Evolutionary conservation across 148 eudicot species (phyloP).

Genomic region (Amaranthus hypochondriacus): DNA sequence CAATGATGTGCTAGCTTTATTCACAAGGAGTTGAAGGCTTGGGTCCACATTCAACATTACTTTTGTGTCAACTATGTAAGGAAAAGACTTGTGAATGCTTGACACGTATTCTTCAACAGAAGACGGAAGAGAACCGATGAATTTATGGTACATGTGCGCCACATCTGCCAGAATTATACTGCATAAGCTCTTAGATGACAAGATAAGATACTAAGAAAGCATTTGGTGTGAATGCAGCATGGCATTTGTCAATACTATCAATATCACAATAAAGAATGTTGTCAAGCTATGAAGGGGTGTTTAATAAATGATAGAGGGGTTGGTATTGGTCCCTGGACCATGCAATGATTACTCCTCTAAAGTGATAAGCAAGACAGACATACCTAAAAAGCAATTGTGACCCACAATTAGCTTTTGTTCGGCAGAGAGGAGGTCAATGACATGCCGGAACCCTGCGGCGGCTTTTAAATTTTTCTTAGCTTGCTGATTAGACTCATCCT

Average conservation of each 20-base stretch:
- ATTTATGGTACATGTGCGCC: constrained; percentile 79
- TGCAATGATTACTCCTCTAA: background rate
- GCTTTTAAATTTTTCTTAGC: constrained; percentile 57
- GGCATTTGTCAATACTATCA: background rate
- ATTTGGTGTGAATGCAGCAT: background rate
- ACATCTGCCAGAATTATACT: constrained; percentile 50
- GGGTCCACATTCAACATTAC: constrained; percentile 54
- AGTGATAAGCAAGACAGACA: constrained; percentile 12
- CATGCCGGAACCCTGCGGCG: constrained; percentile 85
- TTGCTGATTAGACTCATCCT: constrained; percentile 39
- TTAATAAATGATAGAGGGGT: background rate
- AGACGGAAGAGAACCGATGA: constrained; percentile 78
- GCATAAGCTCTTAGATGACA: constrained; percentile 9
- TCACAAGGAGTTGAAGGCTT: constrained; percentile 47
- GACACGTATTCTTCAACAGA: constrained; percentile 63
- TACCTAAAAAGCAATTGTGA: constrained; percentile 98
- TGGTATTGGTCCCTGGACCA: background rate
- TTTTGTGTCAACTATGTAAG: constrained; percentile 77
- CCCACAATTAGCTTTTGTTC: constrained; percentile 93
- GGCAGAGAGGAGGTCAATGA: constrained; percentile 77
- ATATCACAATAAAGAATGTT: background rate
- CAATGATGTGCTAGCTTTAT: constrained; percentile 70
- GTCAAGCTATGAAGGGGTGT: background rate
- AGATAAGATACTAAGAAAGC: background rate
- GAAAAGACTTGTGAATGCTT: constrained; percentile 54